Evolutionary conservation across 1,139 yeast species (phyloP).

Genomic region (Nakaseomyces sp.): DNA sequence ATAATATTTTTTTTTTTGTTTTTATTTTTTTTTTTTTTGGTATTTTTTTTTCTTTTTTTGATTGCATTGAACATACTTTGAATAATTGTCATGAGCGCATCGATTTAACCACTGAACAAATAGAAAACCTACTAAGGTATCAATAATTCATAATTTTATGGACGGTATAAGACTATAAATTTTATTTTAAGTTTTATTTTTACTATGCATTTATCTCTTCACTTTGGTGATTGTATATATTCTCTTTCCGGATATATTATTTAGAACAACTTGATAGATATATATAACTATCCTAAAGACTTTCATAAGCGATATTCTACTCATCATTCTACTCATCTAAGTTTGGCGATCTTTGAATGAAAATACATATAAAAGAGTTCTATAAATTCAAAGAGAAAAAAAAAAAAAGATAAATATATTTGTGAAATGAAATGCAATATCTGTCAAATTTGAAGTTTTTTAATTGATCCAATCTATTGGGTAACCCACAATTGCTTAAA

Average conservation of each 20-base stretch:
- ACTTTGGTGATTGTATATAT: neutral
- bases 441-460: no score
- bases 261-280: neutral
- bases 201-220: neutral
- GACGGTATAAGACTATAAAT: no score
- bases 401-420: neutral
- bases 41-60: no score
- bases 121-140: no score
- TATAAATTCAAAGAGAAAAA: neutral
- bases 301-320: neutral
- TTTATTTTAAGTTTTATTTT: no score
- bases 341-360: no score
- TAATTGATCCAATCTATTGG: no score
- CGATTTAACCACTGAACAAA: no score
- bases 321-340: no score
- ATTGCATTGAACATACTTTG: no score
- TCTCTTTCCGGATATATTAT: neutral
- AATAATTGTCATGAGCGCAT: no score
- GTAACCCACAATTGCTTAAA: slow-evolving; percentile 1
- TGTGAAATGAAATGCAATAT: neutral
- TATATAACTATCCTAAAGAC: neutral
- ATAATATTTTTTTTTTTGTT: neutral
- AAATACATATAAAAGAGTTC: neutral
- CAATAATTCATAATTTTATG: no score
- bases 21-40: neutral